Conservation (phyloP, 306 rosid genomes). For the Rosa chinensis region DNA sequence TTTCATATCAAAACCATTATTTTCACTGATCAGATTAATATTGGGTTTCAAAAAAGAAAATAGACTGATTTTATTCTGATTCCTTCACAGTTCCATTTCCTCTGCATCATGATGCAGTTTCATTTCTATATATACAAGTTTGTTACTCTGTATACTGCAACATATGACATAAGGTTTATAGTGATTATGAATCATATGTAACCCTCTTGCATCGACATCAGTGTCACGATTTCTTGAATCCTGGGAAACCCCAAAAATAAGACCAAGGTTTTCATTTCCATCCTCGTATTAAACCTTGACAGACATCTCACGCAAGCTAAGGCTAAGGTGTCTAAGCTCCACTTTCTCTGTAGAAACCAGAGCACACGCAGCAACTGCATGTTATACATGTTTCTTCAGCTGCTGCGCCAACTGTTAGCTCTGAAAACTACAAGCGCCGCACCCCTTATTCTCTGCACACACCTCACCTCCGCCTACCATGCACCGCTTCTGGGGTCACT, state of each 20-base stretch:
- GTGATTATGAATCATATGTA: background rate
- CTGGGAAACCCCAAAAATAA: background rate
- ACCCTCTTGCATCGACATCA: background rate
- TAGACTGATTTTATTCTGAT: too few species aligned
- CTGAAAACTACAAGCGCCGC: background rate
- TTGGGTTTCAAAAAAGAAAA: too few species aligned
- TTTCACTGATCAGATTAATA: too few species aligned
- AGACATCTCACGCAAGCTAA: background rate
- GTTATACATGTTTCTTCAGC: background rate
- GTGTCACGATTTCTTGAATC: background rate
- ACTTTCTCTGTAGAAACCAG: background rate
- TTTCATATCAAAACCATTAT: too few species aligned
- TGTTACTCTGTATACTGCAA: background rate
- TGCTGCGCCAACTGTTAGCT: background rate
- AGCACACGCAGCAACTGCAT: slow-evolving; percentile 1
- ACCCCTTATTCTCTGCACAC: background rate
- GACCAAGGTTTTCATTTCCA: background rate
- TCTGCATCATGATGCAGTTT: background rate
- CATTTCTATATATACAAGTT: background rate
- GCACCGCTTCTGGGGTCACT: background rate
- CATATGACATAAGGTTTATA: background rate
- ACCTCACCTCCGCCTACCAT: background rate
- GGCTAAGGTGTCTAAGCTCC: background rate
- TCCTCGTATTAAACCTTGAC: background rate
- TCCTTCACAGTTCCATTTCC: background rate